Percentiles rank a stretch among this genome's conserved stretches.
These are phyloP conservation scores for Xylaria sp. DNA, from an alignment of 2,329 filamentous ascomycete species.

Conservation along the genomic window DNA sequence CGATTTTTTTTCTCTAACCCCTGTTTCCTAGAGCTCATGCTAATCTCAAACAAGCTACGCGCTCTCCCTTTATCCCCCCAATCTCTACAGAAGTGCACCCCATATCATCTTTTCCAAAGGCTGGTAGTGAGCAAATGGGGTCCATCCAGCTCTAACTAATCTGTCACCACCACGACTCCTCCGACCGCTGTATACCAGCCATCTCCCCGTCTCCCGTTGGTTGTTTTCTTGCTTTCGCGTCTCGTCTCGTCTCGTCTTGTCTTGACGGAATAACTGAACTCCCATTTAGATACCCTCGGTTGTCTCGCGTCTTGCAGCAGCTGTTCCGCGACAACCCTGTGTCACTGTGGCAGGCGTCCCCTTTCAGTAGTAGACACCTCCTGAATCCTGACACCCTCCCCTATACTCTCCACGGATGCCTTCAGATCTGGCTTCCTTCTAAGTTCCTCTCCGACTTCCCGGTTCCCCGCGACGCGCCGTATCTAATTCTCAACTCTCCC, in stretches of 20 bases:
- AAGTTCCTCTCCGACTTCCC: constrained; percentile 37
- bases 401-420: constrained; percentile 47
- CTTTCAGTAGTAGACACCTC: constrained; percentile 43
- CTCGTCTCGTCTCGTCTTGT: neutral
- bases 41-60: constrained; percentile 43
- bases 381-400: constrained; percentile 35
- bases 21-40: constrained; percentile 35
- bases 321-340: constrained; percentile 23
- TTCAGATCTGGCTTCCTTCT: constrained; percentile 45
- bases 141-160: constrained; percentile 36
- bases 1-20: constrained; percentile 36
- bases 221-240: constrained; percentile 31
- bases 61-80: constrained; percentile 47
- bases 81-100: constrained; percentile 30
- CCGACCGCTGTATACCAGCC: constrained; percentile 30
- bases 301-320: constrained; percentile 25
- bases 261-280: constrained; percentile 20
- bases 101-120: constrained; percentile 39
- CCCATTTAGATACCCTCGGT: constrained; percentile 24
- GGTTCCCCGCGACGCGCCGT: constrained; percentile 38
- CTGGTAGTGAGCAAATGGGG: constrained; percentile 37
- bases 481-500: constrained; percentile 35
- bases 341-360: constrained; percentile 25
- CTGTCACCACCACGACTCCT: constrained; percentile 33
- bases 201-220: constrained; percentile 32